Conservation (phyloP, 164 flowering plant genomes). For the Santalum album region DNA sequence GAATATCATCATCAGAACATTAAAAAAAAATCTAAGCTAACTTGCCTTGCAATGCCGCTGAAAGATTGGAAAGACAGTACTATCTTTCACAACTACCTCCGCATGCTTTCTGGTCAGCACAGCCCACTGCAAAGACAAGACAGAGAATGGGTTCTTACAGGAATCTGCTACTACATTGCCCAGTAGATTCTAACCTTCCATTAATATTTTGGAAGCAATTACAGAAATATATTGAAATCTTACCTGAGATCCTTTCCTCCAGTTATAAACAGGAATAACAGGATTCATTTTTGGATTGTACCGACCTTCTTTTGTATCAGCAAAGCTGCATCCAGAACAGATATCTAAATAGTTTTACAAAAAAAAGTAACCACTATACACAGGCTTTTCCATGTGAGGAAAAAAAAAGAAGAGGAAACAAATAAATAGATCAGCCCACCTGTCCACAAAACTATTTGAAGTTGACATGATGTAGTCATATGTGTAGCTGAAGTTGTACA, state of each 20-base stretch:
- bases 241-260: conserved; percentile 99
- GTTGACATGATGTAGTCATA: conserved; percentile 90
- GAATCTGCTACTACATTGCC: too few relatives aligned
- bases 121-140: conserved; percentile 60
- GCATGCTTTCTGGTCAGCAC: conserved; percentile 90
- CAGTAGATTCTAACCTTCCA: too few relatives aligned
- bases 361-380: not conserved
- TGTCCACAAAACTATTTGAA: conserved; percentile 91
- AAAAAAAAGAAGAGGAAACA: not conserved
- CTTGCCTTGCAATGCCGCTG: conserved; percentile 80
- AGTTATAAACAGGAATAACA: conserved; percentile 65
- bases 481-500: conserved; percentile 94
- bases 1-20: too few relatives aligned
- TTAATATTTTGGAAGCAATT: not conserved
- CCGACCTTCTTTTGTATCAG: conserved; percentile 88
- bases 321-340: conserved; percentile 58
- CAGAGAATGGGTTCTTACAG: conserved; percentile 2
- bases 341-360: not conserved
- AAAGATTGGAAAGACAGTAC: conserved; percentile 64
- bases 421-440: conserved; percentile 36
- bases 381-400: not conserved
- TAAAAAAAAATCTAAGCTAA: conserved; percentile 1
- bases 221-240: not conserved
- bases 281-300: conserved; percentile 96
- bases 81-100: conserved; percentile 61